Evolutionary conservation across 2,329 filamentous ascomycete species (phyloP), one percentile per base, ranked within the genome.

Genomic region (Aspergillaceae sp.): DNA sequence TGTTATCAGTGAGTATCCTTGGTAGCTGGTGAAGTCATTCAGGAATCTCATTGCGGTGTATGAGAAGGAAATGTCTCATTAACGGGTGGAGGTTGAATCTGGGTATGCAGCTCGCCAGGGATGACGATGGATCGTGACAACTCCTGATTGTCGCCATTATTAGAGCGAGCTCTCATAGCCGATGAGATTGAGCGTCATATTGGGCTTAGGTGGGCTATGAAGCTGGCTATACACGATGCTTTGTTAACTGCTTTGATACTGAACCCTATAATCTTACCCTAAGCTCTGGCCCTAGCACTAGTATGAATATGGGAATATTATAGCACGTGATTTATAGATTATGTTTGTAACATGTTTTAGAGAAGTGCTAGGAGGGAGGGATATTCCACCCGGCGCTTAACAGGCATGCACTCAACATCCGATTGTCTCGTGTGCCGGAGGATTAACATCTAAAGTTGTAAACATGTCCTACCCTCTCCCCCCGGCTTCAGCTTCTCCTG

Each of bases 301-400:
- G 34, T 36, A 36, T n/a, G n/a, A 5, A 36, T n/a, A 36, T n/a
- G 5, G 34, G 9, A 36, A 10, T 36, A 7, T 11, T 11, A 26
- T 36, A 6, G 9, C 34, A 36, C 34, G 34, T 36, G 34, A 36
- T 2, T 32, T 32, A 32, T 32, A 5, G 5, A 32, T 9, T 32
- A 32, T 32, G 48, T 19, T 19, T 19, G 19, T 19, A 19, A 19
- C 19, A 19, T 19, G 19, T 19, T 19, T 19, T 19, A 19, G 19
- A 19, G 19, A 19, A 19, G 19, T 19, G 19, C 19, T 19, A 19
- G 19, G 19, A 19, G 19, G 2, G 19, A 19, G 56, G 55, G 49
- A 54, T 58, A 56, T 53, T 46, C 49, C 52, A 45, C 45, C 45
- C 49, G 51, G 45, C 42, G 43, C 50, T 35, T 33, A 53, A 47